Base-by-base conservation (phyloP, 371 early-diverging fungal genomes). In the Mucor mucedo region DNA sequence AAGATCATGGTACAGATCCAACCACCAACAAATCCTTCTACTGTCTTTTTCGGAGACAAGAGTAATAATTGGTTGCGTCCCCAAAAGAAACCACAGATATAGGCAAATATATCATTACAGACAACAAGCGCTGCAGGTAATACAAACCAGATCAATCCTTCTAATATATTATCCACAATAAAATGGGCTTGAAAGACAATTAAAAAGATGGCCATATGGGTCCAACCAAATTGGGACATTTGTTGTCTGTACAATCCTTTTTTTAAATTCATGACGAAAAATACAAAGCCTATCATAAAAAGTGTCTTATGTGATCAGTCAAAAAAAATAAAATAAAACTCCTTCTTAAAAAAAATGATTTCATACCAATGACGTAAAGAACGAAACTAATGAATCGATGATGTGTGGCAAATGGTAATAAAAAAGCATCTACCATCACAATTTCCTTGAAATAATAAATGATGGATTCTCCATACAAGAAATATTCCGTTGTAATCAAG, bases 1-100 rank as follows among this genome's bases (percentile, higher is more conserved):
- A 95, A 92, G 30, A 94, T 65, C 59, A 93, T 71, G 1, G 99
- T 99, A 65, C 87, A 85, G 47, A 99, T 60, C 61, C 94, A 89
- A 21, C 92, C 99, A 49, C 99, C 99, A 52, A 98, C 84, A 70
- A 98, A 99, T 4, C 99, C 99, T 77, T 99, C 99, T 75, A 96
- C 93, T 6, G 99, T 99, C 87, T 99, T 99, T 75, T 99, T 99
- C 21, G 99, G 99, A 70, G 21, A 99, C 79, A 71, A 89, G 86
- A 71, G 96, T 97, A 48, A 99, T 80, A 8, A 92, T 97, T 9
- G 96, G 96, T 55, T 87, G 84, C 47, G 47, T 4, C 99, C 99
- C 76, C 84, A 92, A 74, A 95, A 93, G 79, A 95, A 95, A 8
- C 98, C 99, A 76, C 92, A 93, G 40, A 98, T 78, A 75, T 99